Conservation (phyloP, 2,329 filamentous ascomycete genomes). For the Aureobasidium sp. region DNA sequence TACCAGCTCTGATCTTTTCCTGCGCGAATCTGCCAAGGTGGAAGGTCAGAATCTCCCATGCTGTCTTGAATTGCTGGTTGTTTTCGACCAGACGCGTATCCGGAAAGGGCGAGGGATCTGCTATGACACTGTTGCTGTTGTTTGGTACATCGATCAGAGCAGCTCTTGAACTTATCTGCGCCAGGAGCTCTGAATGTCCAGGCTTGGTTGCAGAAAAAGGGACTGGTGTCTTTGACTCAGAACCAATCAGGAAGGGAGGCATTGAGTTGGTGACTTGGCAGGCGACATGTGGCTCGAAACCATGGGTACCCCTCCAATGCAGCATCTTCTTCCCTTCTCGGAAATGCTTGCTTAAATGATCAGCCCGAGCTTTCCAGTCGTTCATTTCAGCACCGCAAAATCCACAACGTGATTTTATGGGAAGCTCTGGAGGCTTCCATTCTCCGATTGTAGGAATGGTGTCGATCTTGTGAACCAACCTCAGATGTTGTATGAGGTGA, state of each 20-base stretch:
- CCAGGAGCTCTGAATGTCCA: constrained; percentile 3
- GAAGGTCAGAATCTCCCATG: constrained; percentile 27
- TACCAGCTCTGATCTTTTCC: constrained; percentile 6
- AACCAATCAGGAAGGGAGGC: constrained; percentile 45
- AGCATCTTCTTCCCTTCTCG: constrained; percentile 47
- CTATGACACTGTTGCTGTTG: background rate
- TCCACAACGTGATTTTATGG: constrained; percentile 49
- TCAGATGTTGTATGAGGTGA: constrained; percentile 54
- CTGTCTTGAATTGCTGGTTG: constrained; percentile 27
- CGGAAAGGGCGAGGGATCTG: background rate
- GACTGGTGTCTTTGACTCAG: background rate
- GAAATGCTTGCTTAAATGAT: constrained; percentile 51
- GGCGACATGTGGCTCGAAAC: constrained; percentile 42
- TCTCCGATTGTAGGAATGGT: constrained; percentile 57
- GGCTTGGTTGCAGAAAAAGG: constrained; percentile 11
- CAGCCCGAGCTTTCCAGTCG: constrained; percentile 45
- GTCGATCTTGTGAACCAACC: constrained; percentile 56
- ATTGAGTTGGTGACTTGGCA: constrained; percentile 45
- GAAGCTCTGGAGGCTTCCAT: constrained; percentile 51
- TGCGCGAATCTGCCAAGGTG: constrained; percentile 15
- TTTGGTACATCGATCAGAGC: background rate
- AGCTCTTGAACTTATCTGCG: constrained; percentile 7
- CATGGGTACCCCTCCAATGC: constrained; percentile 50
- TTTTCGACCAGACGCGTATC: background rate
- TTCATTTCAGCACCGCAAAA: constrained; percentile 45